These are phyloP conservation scores for Zygosaccharomyces bisporus DNA, from an alignment of 805 yeast genomes.

Conservation along the genomic window DNA sequence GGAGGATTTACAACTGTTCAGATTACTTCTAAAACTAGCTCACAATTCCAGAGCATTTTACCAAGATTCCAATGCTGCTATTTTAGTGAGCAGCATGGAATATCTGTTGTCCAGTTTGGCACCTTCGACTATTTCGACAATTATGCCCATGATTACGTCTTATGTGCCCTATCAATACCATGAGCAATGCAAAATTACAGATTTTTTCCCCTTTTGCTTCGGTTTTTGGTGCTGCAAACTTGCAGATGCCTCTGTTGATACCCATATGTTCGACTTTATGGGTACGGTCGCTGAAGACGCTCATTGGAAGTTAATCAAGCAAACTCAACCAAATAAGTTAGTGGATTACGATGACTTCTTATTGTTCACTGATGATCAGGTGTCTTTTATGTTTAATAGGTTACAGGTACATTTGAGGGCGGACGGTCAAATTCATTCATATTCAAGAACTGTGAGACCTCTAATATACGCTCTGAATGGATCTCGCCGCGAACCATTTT, in stretches of 20 bases:
- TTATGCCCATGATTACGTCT: constrained; percentile 50
- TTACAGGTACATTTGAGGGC: constrained; percentile 41
- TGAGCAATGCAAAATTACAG: constrained; percentile 42
- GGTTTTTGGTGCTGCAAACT: constrained; percentile 64
- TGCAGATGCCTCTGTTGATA: constrained; percentile 50
- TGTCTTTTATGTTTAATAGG: constrained; percentile 55
- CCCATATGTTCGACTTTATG: constrained; percentile 59
- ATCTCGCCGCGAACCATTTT: constrained; percentile 40
- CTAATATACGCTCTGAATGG: constrained; percentile 60
- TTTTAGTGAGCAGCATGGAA: constrained; percentile 48
- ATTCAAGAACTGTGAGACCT: constrained; percentile 46
- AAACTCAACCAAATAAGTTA: constrained; percentile 8
- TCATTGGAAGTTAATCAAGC: constrained; percentile 31
- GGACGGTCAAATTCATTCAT: constrained; percentile 39
- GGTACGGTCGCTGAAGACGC: constrained; percentile 56
- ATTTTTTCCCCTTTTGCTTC: constrained; percentile 63
- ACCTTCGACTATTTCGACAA: constrained; percentile 48
- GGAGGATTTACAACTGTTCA: constrained; percentile 47
- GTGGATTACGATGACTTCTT: constrained; percentile 49
- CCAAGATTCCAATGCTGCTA: constrained; percentile 36
- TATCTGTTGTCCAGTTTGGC: constrained; percentile 50
- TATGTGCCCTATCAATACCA: constrained; percentile 46
- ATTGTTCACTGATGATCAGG: constrained; percentile 58
- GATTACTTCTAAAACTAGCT: constrained; percentile 49
- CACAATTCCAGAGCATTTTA: constrained; percentile 54